These are phyloP conservation scores for Magnolia officinalis DNA, from an alignment of 164 flowering plant genomes.

Conservation along the genomic window DNA sequence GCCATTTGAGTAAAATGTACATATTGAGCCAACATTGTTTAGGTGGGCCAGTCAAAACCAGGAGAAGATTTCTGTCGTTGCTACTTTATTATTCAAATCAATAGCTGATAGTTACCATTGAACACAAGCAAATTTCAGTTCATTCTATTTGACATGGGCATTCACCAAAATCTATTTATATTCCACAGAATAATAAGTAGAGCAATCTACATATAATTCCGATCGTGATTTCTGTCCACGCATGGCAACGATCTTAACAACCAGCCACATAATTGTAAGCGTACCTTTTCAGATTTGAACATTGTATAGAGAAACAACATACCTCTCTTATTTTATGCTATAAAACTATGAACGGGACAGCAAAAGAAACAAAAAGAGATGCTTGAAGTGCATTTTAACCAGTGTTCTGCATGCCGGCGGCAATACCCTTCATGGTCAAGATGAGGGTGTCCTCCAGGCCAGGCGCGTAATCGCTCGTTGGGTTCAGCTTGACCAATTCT, in stretches of 20 bases:
- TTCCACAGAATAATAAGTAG: not conserved
- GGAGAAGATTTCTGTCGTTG: too few species aligned
- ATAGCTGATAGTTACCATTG: too few species aligned
- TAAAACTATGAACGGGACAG: not conserved
- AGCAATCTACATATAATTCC: not conserved
- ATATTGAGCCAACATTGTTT: too few species aligned
- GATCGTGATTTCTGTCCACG: not conserved
- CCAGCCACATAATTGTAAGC: not conserved
- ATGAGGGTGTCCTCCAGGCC: conserved; percentile 99
- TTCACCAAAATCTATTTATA: not conserved
- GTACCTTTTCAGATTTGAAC: not conserved
- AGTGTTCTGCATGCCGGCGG: conserved; percentile 98
- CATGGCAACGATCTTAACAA: not conserved
- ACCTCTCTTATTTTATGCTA: not conserved
- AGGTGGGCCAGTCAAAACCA: too few species aligned
- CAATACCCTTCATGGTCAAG: conserved; percentile 98
- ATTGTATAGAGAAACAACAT: too few species aligned
- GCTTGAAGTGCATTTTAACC: conserved; percentile 39
- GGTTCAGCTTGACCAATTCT: conserved; percentile 86
- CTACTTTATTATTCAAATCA: too few species aligned
- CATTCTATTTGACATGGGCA: not conserved
- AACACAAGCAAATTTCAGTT: too few species aligned
- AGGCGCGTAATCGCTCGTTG: conserved; percentile 92
- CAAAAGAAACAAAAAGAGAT: not conserved
- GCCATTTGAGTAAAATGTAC: too few species aligned